These are phyloP conservation scores for Alternaria solani DNA, from an alignment of 2,329 filamentous ascomycete genomes.

Conservation along the genomic window DNA sequence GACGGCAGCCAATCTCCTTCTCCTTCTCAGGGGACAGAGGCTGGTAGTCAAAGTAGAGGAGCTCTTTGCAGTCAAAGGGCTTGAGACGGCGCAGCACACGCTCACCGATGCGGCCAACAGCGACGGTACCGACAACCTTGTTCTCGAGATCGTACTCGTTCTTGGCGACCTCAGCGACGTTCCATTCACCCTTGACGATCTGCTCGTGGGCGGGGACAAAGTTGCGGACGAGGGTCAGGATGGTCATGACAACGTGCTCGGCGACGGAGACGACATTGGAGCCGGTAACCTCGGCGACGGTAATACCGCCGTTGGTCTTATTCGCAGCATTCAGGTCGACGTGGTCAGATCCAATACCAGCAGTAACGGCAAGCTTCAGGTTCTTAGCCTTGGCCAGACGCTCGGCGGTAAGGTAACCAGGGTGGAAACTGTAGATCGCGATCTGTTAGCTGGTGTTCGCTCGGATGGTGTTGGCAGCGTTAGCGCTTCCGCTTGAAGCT, in stretches of 20 bases:
- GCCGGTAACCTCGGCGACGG: slow-evolving; percentile 96
- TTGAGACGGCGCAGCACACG: slow-evolving; percentile 95
- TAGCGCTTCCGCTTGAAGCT: slow-evolving; percentile 21
- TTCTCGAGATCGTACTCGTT: slow-evolving; percentile 97
- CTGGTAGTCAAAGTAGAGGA: slow-evolving; percentile 99
- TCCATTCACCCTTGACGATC: slow-evolving; percentile 88
- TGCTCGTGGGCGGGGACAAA: slow-evolving; percentile 97
- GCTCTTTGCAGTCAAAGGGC: slow-evolving; percentile 99
- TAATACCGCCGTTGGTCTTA: slow-evolving; percentile 97
- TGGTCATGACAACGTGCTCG: slow-evolving; percentile 99
- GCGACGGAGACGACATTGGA: slow-evolving; percentile 98
- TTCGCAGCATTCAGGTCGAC: slow-evolving; percentile 97
- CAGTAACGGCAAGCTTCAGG: slow-evolving; percentile 95
- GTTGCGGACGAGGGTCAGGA: slow-evolving; percentile 94
- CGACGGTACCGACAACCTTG: slow-evolving; percentile 98
- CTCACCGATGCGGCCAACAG: slow-evolving; percentile 96
- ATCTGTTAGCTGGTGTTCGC: slow-evolving; percentile 23
- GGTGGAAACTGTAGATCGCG: slow-evolving; percentile 78
- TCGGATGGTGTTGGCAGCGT: slow-evolving; percentile 15
- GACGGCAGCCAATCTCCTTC: slow-evolving; percentile 93
- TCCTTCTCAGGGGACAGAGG: slow-evolving; percentile 84
- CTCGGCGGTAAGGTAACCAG: slow-evolving; percentile 95
- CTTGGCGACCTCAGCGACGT: slow-evolving; percentile 95
- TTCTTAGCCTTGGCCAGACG: slow-evolving; percentile 98
- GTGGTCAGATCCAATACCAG: slow-evolving; percentile 98